A percentile compares a stretch with the other conserved stretches of the same genome.
Conservation (phyloP, 495 filamentous ascomycete genomes). For the Thozetella sp. region DNA sequence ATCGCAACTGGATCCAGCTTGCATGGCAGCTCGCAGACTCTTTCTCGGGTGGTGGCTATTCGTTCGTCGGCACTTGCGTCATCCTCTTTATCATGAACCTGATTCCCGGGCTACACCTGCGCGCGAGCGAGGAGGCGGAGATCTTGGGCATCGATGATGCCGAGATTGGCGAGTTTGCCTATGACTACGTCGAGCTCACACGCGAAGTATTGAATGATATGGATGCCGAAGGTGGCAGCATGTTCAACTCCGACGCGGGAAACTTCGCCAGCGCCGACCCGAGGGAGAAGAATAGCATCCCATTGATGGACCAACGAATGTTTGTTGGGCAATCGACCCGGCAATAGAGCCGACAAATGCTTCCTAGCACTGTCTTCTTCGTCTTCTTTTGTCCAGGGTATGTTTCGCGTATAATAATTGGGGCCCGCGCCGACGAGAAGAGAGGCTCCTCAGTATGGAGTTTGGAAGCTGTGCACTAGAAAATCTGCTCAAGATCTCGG, state of each 20-base stretch:
- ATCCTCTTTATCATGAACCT: constrained; percentile 89
- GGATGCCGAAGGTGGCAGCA: constrained; percentile 39
- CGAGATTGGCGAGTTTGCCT: constrained; percentile 97
- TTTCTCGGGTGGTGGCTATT: constrained; percentile 79
- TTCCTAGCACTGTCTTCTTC: background rate
- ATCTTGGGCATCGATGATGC: constrained; percentile 91
- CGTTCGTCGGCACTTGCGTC: constrained; percentile 81
- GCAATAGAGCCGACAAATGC: background rate
- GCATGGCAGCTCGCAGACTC: constrained; percentile 90
- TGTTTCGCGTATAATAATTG: too few relatives aligned
- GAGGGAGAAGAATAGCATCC: constrained; percentile 36
- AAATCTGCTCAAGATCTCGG: too few relatives aligned
- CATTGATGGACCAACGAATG: constrained; percentile 24
- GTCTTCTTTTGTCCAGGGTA: too few relatives aligned
- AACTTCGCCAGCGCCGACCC: constrained; percentile 18
- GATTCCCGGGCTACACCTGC: constrained; percentile 80
- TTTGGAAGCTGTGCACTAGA: too few relatives aligned
- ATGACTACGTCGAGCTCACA: constrained; percentile 93
- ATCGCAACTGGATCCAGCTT: constrained; percentile 87
- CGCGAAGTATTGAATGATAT: constrained; percentile 77
- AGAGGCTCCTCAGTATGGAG: too few relatives aligned
- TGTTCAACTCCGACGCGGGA: constrained; percentile 30
- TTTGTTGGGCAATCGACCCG: constrained; percentile 15
- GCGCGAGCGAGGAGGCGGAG: constrained; percentile 82
- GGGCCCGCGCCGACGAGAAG: too few relatives aligned